Evolutionary conservation across 306 rosid genomes (phyloP).

Genomic region (Trichosanthes truncata): DNA sequence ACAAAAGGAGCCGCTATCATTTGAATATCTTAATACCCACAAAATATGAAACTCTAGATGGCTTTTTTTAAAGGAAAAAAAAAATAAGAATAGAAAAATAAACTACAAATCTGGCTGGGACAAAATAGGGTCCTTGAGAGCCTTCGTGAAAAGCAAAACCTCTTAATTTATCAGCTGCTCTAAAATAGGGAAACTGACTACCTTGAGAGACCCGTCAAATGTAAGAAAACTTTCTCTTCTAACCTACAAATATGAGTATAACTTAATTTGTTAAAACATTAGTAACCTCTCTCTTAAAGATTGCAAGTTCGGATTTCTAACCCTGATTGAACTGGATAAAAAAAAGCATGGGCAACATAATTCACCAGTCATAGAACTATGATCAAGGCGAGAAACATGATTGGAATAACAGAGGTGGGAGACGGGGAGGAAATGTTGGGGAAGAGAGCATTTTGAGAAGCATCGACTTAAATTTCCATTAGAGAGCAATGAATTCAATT

Average conservation of each 20-base stretch:
- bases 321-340: neutral
- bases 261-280: neutral
- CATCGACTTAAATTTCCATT: neutral
- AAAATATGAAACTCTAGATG: neutral
- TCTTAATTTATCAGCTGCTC: neutral
- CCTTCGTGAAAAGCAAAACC: neutral
- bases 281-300: no score
- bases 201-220: neutral
- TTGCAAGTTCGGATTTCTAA: no score
- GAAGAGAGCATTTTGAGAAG: neutral
- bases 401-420: neutral
- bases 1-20: neutral
- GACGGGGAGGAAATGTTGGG: neutral
- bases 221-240: neutral
- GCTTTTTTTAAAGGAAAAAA: no score
- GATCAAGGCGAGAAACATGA: neutral
- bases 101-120: neutral
- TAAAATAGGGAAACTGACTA: no score
- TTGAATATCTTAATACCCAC: neutral
- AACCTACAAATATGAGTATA: neutral
- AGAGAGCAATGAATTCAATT: neutral
- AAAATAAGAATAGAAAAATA: no score
- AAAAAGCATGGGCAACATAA: neutral
- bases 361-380: neutral
- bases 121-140: neutral